Evolutionary conservation across 1,284 basidiomycete species (phyloP).

Genomic region (Ganoderma sp.): DNA sequence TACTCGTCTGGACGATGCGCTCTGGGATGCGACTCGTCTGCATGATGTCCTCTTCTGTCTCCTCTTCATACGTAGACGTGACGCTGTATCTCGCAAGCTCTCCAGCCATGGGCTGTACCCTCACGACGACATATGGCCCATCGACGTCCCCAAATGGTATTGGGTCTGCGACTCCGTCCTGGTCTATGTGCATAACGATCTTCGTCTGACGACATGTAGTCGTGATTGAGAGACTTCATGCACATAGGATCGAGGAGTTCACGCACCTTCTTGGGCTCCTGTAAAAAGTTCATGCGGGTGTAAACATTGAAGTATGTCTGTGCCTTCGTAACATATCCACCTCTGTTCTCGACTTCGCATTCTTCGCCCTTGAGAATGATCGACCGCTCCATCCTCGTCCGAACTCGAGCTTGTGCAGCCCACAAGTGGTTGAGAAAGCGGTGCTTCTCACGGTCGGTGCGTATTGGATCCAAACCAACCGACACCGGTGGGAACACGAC

Average conservation of each 20-base stretch:
- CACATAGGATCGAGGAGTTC: background rate
- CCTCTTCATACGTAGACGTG: constrained; percentile 73
- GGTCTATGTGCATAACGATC: constrained; percentile 84
- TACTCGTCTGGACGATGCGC: constrained; percentile 81
- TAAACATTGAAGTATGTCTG: constrained; percentile 87
- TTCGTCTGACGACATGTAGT: constrained; percentile 65
- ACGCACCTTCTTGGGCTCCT: constrained; percentile 76
- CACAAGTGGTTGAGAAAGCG: constrained; percentile 89
- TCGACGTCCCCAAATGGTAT: constrained; percentile 72
- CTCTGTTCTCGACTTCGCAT: constrained; percentile 69
- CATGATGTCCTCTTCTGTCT: constrained; percentile 82
- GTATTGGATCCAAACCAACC: constrained; percentile 65
- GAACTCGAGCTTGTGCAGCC: constrained; percentile 80
- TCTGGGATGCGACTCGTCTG: constrained; percentile 74
- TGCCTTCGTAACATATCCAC: constrained; percentile 67
- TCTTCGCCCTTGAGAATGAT: constrained; percentile 75
- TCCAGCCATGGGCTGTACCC: constrained; percentile 81
- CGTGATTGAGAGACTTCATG: background rate
- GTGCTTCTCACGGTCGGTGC: constrained; percentile 70
- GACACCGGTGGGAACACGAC: constrained; percentile 75
- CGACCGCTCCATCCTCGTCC: constrained; percentile 71
- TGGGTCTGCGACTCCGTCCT: constrained; percentile 72
- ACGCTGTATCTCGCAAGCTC: constrained; percentile 80
- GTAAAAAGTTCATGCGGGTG: constrained; percentile 75
- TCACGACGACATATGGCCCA: constrained; percentile 75